phyloP scores from a whole-genome alignment of 192 early-diverging fungal genomes.

The Umbelopsis vinacea region DNA sequence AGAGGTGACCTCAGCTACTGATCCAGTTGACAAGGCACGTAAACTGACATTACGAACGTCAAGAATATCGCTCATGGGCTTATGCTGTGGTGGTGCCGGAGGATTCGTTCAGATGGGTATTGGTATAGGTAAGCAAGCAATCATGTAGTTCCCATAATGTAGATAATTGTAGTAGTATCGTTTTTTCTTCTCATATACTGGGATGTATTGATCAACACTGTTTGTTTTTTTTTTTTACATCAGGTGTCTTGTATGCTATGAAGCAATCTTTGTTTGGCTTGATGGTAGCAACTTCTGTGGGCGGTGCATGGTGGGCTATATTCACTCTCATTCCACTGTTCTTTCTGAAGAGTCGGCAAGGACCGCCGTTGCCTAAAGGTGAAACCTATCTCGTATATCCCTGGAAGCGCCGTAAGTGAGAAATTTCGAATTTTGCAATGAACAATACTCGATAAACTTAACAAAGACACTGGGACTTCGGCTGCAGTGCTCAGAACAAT shows the following conservation, averaged over 20 bases:
- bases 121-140: not conserved
- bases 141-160: no score
- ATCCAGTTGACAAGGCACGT: not conserved
- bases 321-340: slow-evolving; percentile 45
- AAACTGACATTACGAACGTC: not conserved
- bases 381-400: slow-evolving; percentile 49
- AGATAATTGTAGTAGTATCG: no score
- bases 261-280: slow-evolving; percentile 24
- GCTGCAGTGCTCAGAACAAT: slow-evolving; percentile 41
- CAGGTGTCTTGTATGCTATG: slow-evolving; percentile 11
- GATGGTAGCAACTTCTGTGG: slow-evolving; percentile 38
- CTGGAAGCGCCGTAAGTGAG: slow-evolving; percentile 42
- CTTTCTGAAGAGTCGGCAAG: slow-evolving; percentile 44
- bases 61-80: not conserved
- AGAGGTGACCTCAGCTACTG: slow-evolving; percentile 20
- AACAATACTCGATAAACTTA: not conserved
- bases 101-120: not conserved
- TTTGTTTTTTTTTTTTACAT: not conserved
- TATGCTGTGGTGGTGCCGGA: not conserved
- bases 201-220: not conserved
- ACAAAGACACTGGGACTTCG: not conserved
- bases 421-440: not conserved
- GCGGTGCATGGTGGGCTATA: slow-evolving; percentile 53
- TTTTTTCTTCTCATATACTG: no score
- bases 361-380: slow-evolving; percentile 46